phyloP scores from a whole-genome alignment of 352 stramenopile species.

The Saprolegnia parasitica region DNA sequence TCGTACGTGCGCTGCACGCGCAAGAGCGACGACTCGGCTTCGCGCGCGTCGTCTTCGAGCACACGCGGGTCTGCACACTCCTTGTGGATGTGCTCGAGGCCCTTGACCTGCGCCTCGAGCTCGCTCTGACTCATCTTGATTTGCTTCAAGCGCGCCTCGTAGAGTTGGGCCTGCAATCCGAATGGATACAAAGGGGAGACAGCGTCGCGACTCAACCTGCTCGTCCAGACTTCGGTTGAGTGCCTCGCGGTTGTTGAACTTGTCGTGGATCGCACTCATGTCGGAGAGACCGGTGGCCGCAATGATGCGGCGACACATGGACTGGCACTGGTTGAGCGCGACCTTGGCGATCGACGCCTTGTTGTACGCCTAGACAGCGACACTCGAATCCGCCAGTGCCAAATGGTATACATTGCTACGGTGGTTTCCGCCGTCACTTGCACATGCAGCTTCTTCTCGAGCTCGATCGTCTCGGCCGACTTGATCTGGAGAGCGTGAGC shows the following conservation, averaged over 20 bases:
- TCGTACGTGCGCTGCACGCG: conserved; percentile 62
- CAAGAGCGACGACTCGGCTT: conserved; percentile 62
- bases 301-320: conserved; percentile 81
- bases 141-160: conserved; percentile 70
- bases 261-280: conserved; percentile 72
- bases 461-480: conserved; percentile 23
- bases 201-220: conserved; percentile 35
- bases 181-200: neutral
- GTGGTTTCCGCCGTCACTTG: conserved; percentile 27
- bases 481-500: conserved; percentile 29
- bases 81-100: conserved; percentile 38
- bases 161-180: conserved; percentile 43
- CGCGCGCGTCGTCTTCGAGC: conserved; percentile 65
- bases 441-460: conserved; percentile 25
- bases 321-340: conserved; percentile 71
- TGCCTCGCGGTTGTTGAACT: conserved; percentile 71
- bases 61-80: conserved; percentile 43
- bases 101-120: conserved; percentile 62
- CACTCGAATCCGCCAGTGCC: no score
- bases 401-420: conserved; percentile 9
- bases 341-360: conserved; percentile 48
- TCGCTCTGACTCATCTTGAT: conserved; percentile 70
- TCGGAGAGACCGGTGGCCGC: conserved; percentile 73
- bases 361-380: conserved; percentile 13
- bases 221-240: conserved; percentile 77